A percentile compares a stretch with the other conserved stretches of the same genome.
These are phyloP conservation scores for Daucus carota DNA, from an alignment of 129 eudicot genomes.

Conservation along the genomic window DNA sequence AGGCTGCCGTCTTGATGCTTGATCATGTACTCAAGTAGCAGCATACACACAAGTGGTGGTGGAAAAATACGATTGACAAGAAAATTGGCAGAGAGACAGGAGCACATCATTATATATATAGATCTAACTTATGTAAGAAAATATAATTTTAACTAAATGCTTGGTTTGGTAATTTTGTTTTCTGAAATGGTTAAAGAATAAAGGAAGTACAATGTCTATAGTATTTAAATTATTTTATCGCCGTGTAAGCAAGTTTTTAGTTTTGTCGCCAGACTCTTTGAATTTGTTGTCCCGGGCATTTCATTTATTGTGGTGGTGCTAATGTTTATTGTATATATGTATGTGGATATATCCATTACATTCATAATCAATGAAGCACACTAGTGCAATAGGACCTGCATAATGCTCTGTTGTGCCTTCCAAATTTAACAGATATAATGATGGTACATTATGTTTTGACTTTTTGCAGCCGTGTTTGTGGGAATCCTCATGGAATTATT, in stretches of 20 bases:
- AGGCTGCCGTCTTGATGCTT: no score
- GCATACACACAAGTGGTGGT: no score
- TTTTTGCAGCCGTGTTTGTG: constrained; percentile 54
- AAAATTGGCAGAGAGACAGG: no score
- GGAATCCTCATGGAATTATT: constrained; percentile 44
- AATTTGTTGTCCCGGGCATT: background rate
- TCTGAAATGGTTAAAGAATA: background rate
- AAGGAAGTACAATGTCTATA: background rate
- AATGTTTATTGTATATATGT: no score
- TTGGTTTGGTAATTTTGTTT: no score
- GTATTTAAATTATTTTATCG: background rate
- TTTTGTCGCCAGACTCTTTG: background rate
- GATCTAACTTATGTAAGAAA: no score
- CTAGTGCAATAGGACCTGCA: no score
- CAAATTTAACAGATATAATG: background rate
- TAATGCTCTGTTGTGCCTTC: background rate
- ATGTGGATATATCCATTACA: background rate
- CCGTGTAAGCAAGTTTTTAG: background rate
- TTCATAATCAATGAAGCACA: no score
- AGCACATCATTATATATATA: background rate
- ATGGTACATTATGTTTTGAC: background rate
- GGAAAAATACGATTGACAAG: no score
- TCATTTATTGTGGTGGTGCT: background rate
- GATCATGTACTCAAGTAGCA: no score
- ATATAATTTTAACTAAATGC: no score